A percentile compares a stretch with the other conserved stretches of the same genome.
phyloP scores from a whole-genome alignment of 169 alveolate species.

The Babesia divergens region DNA sequence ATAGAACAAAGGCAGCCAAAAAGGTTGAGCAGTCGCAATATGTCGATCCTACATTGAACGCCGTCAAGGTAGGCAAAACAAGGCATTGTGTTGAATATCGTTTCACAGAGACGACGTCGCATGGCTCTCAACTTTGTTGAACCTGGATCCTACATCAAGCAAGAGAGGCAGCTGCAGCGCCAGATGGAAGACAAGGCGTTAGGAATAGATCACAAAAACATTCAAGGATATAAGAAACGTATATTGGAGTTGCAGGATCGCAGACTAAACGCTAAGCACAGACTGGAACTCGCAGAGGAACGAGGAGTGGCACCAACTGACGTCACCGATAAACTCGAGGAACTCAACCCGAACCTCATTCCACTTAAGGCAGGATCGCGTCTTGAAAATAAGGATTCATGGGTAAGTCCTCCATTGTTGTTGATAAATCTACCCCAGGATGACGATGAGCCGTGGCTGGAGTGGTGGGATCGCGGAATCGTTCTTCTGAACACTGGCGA shows the following conservation, averaged over 20 bases:
- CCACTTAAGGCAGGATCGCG: slow-evolving; percentile 47
- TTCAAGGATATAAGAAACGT: slow-evolving; percentile 42
- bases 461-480: slow-evolving; percentile 67
- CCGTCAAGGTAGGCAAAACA: slow-evolving; percentile 24
- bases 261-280: slow-evolving; percentile 31
- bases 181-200: slow-evolving; percentile 60
- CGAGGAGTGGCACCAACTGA: slow-evolving; percentile 15
- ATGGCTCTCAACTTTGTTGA: slow-evolving; percentile 50
- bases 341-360: slow-evolving; percentile 66
- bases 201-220: slow-evolving; percentile 35
- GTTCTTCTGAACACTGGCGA: slow-evolving; percentile 57
- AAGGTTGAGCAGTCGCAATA: slow-evolving; percentile 55
- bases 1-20: slow-evolving; percentile 27
- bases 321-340: slow-evolving; percentile 34
- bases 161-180: slow-evolving; percentile 60
- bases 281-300: slow-evolving; percentile 19
- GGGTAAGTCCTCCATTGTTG: slow-evolving; percentile 13
- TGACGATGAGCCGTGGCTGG: slow-evolving; percentile 65
- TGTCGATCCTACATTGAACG: slow-evolving; percentile 43
- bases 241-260: slow-evolving; percentile 53
- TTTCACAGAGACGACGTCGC: slow-evolving; percentile 18
- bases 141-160: slow-evolving; percentile 55
- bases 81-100: too few relatives aligned
- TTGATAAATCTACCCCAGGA: slow-evolving; percentile 3
- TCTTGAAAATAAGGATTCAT: slow-evolving; percentile 55